Evolutionary conservation across 2,329 filamentous ascomycete species (phyloP), one percentile per base, ranked within the genome.

Genomic region (Scleromitrula shiraiana): DNA sequence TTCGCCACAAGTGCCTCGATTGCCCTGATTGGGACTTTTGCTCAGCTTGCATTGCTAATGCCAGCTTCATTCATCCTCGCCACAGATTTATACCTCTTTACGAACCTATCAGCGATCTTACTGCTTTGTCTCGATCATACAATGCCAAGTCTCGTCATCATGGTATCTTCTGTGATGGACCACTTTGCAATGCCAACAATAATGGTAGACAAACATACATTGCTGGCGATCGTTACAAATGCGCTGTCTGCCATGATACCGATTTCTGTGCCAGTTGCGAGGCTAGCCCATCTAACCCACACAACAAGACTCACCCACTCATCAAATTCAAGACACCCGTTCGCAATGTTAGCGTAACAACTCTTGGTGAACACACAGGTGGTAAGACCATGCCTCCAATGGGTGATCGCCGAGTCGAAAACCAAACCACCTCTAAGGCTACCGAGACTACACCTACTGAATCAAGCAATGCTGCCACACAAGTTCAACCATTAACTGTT

Each of bases 11-110:
- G 76, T 98, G 93, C 67, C 75, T 97, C 55, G 83, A 88, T 65
- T 98, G 93, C 72, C 93, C 94, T 36, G 93, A 98, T 67, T 98
- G 88, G 85, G 93, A 98, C 63, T 97, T 87, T 70, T 98, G 93
- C 73, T 75, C 77, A 20, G 72, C 78, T 7, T 98, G 94, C 68
- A 67, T 88, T 50, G 69, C 74, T 59, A 78, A 75, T 56, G 83
- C 87, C 37, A 67, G 69, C 51, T 75, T 80, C 59, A 80, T 77
- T 41, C 94, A 98, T 65, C 80, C 87, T 15, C 75, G 77, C 48
- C 93, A 98, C 67, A 85, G 90, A 56, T 97, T 98, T 63, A 87
- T 87, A 10, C 80, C 88, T 35, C 77, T 98, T 56, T 95, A 93
- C 61, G 85, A 88, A 59, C 79, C 84, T 17, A 73, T 88, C 12